Conservation (phyloP, 768 basidiomycete genomes). For the Lentinus brumalis region DNA sequence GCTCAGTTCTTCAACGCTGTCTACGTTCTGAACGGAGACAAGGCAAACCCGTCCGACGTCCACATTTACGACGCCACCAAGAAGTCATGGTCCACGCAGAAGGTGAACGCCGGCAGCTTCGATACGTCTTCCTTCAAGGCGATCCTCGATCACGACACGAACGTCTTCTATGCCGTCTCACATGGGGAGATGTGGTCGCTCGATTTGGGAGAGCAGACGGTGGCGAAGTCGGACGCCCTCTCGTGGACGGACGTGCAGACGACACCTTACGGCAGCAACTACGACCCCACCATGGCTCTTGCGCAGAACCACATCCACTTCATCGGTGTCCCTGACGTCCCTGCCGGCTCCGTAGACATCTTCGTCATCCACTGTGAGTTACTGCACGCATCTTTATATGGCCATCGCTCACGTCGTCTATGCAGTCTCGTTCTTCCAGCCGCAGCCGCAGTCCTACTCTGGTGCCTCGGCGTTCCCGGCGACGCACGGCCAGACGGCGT, state of each 20-base stretch:
- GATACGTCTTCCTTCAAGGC: slow-evolving; percentile 66
- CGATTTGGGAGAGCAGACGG: slow-evolving; percentile 66
- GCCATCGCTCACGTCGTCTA: not conserved
- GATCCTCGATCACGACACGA: slow-evolving; percentile 93
- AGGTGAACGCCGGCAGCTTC: slow-evolving; percentile 52
- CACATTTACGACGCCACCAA: slow-evolving; percentile 80
- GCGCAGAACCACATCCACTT: slow-evolving; percentile 89
- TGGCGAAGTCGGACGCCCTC: slow-evolving; percentile 58
- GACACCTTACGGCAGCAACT: slow-evolving; percentile 53
- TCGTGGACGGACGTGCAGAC: slow-evolving; percentile 66
- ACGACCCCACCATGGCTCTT: slow-evolving; percentile 75
- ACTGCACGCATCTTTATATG: not conserved
- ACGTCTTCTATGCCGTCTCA: slow-evolving; percentile 80
- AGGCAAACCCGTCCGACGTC: slow-evolving; percentile 63
- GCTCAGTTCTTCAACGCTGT: slow-evolving; percentile 84
- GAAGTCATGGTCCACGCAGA: slow-evolving; percentile 80
- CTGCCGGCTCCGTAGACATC: slow-evolving; percentile 73
- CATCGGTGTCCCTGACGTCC: slow-evolving; percentile 65
- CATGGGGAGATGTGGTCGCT: slow-evolving; percentile 65
- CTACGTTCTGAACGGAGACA: slow-evolving; percentile 82
- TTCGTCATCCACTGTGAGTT: slow-evolving; percentile 87
- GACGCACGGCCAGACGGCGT: slow-evolving; percentile 65
- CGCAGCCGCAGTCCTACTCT: slow-evolving; percentile 60
- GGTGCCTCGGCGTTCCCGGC: slow-evolving; percentile 61
- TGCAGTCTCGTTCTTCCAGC: slow-evolving; percentile 79